These are phyloP conservation scores for Vitis amurensis DNA, from an alignment of 164 flowering plant species.

Conservation along the genomic window DNA sequence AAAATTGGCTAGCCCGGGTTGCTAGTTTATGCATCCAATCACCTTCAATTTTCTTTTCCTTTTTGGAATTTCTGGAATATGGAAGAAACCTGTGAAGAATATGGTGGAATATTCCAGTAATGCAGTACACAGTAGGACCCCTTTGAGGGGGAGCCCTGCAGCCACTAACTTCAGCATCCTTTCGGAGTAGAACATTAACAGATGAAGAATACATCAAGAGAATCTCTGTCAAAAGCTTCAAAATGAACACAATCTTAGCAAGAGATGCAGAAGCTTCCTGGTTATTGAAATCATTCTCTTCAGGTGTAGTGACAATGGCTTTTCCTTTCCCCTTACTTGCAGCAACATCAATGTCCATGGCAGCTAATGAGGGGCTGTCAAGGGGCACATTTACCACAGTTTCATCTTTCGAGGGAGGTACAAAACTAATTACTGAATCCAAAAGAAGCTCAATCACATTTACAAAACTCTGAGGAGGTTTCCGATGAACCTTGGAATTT, in stretches of 20 bases:
- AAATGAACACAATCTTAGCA: constrained; percentile 78
- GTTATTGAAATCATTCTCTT: constrained; percentile 43
- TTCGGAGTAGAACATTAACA: constrained; percentile 70
- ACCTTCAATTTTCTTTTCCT: constrained; percentile 74
- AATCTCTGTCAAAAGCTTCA: constrained; percentile 87
- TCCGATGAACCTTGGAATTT: constrained; percentile 62
- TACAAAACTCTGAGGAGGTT: constrained; percentile 74
- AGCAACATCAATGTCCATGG: constrained; percentile 89
- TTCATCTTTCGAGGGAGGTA: constrained; percentile 67
- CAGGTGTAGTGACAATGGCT: constrained; percentile 64
- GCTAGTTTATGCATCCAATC: constrained; percentile 95
- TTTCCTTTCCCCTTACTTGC: constrained; percentile 84
- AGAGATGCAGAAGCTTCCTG: constrained; percentile 77
- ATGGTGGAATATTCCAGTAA: constrained; percentile 80
- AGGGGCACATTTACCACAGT: constrained; percentile 22
- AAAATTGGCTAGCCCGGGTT: constrained; percentile 69
- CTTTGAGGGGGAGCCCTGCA: constrained; percentile 46
- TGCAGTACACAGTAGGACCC: constrained; percentile 29
- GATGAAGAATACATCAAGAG: constrained; percentile 80
- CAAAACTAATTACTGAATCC: constrained; percentile 61
- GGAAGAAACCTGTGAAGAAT: constrained; percentile 82
- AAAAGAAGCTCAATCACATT: constrained; percentile 86
- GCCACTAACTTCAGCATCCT: constrained; percentile 75
- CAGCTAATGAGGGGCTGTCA: constrained; percentile 42
- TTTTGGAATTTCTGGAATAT: constrained; percentile 47